A percentile compares a stretch with the other conserved stretches of the same genome.
These are phyloP conservation scores for Torulaspora globosa DNA, from an alignment of 1,139 yeast species.

Conservation along the genomic window DNA sequence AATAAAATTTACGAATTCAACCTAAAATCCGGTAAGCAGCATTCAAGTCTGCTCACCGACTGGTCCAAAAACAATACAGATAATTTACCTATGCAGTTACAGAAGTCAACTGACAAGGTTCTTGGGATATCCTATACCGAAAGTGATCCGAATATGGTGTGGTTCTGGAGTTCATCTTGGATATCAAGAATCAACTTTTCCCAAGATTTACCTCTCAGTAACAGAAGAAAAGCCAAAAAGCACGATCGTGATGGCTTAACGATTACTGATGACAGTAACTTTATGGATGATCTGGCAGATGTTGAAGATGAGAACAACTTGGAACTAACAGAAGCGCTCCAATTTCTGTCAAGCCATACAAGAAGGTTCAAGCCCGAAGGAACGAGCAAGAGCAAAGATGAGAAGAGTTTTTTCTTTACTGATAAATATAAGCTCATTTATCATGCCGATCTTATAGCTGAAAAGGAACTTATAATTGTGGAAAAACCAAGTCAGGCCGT, in stretches of 20 bases:
- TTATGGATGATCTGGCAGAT: conserved; percentile 32
- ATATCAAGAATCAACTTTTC: conserved; percentile 66
- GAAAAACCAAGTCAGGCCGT: conserved; percentile 64
- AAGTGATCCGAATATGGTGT: conserved; percentile 45
- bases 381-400: conserved; percentile 35
- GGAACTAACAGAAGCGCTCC: conserved; percentile 26
- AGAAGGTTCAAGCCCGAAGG: conserved; percentile 31
- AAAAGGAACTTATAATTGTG: conserved; percentile 59
- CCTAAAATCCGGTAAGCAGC: conserved; percentile 16
- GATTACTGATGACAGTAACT: conserved; percentile 40
- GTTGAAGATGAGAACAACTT: conserved; percentile 39
- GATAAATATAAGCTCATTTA: conserved; percentile 73
- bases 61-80: conserved; percentile 84
- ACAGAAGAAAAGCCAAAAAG: conserved; percentile 46
- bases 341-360: conserved; percentile 12
- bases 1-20: conserved; percentile 67
- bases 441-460: conserved; percentile 54
- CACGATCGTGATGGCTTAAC: conserved; percentile 63
- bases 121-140: conserved; percentile 59
- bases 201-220: conserved; percentile 50
- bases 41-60: conserved; percentile 48
- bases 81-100: conserved; percentile 63
- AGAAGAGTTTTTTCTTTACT: conserved; percentile 66
- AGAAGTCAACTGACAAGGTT: conserved; percentile 61
- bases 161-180: conserved; percentile 93